Base-by-base conservation (phyloP, 2,329 filamentous ascomycete genomes). In the Iodosphaeria phyllophila region DNA sequence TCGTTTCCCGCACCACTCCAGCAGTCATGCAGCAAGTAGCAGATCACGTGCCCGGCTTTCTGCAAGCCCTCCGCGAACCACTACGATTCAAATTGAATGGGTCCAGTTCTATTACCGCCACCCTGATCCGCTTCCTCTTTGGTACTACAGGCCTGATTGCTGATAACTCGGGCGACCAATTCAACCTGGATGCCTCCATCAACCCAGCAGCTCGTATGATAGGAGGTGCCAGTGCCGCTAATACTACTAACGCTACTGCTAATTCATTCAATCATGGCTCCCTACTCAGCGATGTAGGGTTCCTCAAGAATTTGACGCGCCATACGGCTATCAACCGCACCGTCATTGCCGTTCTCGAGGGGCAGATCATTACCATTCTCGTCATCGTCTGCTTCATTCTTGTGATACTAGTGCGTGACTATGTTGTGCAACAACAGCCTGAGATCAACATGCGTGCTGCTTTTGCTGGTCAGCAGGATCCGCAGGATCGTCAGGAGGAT, bases 341-440 rank as follows among this genome's bases (percentile, higher is more conserved):
- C 25, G 52, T 93, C 10, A 72, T 95, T 26, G 75, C 83, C 36
- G 68, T 86, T 1, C 55, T 93, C 4, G 89, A 98, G 51, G 89
- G 89, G 4, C 84, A 92, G 43, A 67, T 95, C 23, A 92, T 98
- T 36, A 98, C 86, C 1, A 55, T 93, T 5, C 54, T 91, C 8
- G 80, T 95, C 25, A 86, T 98, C 6, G 64, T 92, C 22, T 83
- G 76, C 29, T 98, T 95, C 48, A 93, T 98, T 30, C 56, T 98
- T n/a, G 73, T 98, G 20, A 98, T 98, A 37, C 54, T 98, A 4
- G 93, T 98, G 23, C 62, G 91, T 23, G 89, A 98, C 52, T 98
- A 92, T 64, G 89, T 98, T 25, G 83, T 98, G 7, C 89, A 98
- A 46, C 89, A 98, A 46, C 89, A 98, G 43, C 89, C 86, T 5